These are phyloP conservation scores for Pythium aphanidermatum DNA, from an alignment of 352 stramenopile species.

Conservation along the genomic window DNA sequence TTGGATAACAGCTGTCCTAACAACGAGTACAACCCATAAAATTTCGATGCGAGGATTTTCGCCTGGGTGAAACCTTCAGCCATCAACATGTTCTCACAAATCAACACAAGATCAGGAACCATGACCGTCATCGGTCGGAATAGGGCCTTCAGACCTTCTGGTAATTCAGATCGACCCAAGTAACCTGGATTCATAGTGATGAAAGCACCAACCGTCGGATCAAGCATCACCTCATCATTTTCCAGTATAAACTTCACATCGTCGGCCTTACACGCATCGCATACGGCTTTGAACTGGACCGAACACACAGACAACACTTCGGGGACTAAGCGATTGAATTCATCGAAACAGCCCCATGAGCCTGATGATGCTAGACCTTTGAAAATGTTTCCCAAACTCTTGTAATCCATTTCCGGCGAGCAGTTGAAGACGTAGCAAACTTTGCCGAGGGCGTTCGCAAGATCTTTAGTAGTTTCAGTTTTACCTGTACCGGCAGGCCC, in stretches of 20 bases:
- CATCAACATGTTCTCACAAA: constrained; percentile 98
- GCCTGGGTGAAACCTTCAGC: constrained; percentile 93
- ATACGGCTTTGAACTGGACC: constrained; percentile 95
- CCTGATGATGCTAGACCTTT: constrained; percentile 93
- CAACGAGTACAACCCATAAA: constrained; percentile 94
- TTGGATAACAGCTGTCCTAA: constrained; percentile 92
- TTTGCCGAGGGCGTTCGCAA: constrained; percentile 92
- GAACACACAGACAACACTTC: constrained; percentile 93
- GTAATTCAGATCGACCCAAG: constrained; percentile 91
- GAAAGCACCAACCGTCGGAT: constrained; percentile 91
- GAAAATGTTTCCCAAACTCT: constrained; percentile 96
- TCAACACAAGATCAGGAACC: constrained; percentile 94
- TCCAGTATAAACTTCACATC: constrained; percentile 92
- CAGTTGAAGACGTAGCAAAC: constrained; percentile 96
- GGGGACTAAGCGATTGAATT: constrained; percentile 95
- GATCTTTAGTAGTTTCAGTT: constrained; percentile 95
- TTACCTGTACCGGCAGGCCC: constrained; percentile 90
- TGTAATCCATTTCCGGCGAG: constrained; percentile 96
- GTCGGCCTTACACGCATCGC: constrained; percentile 93
- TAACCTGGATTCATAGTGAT: constrained; percentile 98
- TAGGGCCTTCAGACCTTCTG: constrained; percentile 92
- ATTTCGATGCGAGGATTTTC: constrained; percentile 94
- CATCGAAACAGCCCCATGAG: constrained; percentile 96
- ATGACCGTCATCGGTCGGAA: constrained; percentile 97
- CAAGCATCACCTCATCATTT: constrained; percentile 89